phyloP scores from a whole-genome alignment of 257 asterid genomes.

The Solanum bulbocastanum region DNA sequence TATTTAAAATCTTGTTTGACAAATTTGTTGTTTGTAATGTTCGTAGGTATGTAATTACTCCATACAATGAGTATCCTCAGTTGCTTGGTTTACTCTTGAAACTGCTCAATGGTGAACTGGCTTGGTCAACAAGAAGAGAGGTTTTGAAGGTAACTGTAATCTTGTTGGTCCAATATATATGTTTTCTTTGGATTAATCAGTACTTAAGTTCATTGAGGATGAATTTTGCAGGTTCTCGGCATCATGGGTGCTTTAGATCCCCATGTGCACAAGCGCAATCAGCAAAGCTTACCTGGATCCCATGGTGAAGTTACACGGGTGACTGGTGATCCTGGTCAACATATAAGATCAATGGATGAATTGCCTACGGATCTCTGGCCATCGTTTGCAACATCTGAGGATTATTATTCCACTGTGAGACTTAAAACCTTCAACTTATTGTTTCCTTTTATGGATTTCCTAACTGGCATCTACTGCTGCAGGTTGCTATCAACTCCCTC shows the following conservation, averaged over 20 bases:
- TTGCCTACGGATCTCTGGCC: constrained; percentile 98
- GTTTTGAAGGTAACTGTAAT: constrained; percentile 70
- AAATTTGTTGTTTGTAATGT: not conserved
- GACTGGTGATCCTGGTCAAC: constrained; percentile 83
- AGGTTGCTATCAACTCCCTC: constrained; percentile 98
- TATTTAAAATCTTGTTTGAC: not conserved
- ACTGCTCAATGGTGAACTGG: constrained; percentile 93
- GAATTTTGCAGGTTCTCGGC: constrained; percentile 69
- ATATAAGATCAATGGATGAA: constrained; percentile 75
- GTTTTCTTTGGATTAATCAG: not conserved
- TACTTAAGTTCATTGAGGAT: not conserved
- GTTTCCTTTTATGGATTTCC: not conserved
- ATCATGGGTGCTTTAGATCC: constrained; percentile 99
- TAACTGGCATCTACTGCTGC: constrained; percentile 15
- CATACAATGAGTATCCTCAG: constrained; percentile 86
- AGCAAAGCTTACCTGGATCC: constrained; percentile 71
- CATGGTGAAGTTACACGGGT: constrained; percentile 88
- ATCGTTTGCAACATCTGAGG: constrained; percentile 96
- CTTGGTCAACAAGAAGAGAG: constrained; percentile 98
- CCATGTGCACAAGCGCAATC: constrained; percentile 85
- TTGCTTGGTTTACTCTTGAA: constrained; percentile 91
- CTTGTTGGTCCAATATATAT: not conserved
- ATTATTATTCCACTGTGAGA: constrained; percentile 90
- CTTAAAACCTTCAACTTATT: constrained; percentile 13
- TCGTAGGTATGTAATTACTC: constrained; percentile 86